phyloP scores from a whole-genome alignment of 2,329 filamentous ascomycete genomes.

The Phyllosticta capitalensis region DNA sequence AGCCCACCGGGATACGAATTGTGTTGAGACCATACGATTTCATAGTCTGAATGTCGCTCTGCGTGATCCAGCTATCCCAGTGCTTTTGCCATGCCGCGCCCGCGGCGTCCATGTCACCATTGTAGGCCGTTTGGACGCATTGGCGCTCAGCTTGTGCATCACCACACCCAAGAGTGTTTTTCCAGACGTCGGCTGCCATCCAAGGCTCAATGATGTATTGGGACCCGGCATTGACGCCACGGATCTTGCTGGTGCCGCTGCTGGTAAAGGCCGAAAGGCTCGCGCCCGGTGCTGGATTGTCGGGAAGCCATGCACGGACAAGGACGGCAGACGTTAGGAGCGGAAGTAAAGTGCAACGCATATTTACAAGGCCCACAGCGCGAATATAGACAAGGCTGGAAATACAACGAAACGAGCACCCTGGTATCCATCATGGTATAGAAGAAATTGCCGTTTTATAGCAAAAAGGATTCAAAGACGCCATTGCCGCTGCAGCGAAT shows the following conservation, averaged over 20 bases:
- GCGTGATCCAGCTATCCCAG: constrained; percentile 43
- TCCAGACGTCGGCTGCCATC: constrained; percentile 41
- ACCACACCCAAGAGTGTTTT: constrained; percentile 37
- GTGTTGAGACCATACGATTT: constrained; percentile 43
- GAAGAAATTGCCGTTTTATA: not conserved
- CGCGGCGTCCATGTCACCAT: constrained; percentile 24
- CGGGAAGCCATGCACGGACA: constrained; percentile 5
- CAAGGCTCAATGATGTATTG: constrained; percentile 47
- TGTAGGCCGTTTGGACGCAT: constrained; percentile 31
- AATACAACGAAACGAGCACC: not conserved
- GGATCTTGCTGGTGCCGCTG: constrained; percentile 32
- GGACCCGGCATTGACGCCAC: constrained; percentile 47
- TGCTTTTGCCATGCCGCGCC: constrained; percentile 41
- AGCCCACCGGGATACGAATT: constrained; percentile 46
- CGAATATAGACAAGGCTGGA: not conserved
- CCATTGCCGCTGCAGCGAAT: not conserved
- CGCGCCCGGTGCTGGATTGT: not conserved
- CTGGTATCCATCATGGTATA: not conserved
- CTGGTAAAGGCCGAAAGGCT: not conserved
- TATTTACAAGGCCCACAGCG: not conserved
- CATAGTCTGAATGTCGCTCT: constrained; percentile 42
- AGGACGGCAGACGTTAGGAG: not conserved
- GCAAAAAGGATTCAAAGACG: not conserved
- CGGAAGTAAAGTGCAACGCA: not conserved
- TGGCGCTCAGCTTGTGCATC: constrained; percentile 43